Evolutionary conservation across 441 rosid species (phyloP).

Genomic region (Melastoma candidum): DNA sequence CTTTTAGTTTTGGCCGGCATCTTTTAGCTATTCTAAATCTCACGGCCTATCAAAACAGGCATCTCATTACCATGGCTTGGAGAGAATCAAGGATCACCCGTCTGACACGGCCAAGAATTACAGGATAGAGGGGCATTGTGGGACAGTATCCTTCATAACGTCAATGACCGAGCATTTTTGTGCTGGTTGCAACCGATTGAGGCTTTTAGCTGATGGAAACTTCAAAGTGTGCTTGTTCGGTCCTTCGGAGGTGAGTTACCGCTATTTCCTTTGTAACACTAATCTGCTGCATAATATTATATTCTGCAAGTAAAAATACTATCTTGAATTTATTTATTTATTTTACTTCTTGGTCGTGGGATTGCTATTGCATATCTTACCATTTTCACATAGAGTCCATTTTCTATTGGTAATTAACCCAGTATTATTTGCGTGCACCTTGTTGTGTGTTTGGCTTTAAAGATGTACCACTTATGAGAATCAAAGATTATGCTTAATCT

Average conservation of each 20-base stretch:
- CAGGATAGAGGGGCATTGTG: conserved; percentile 65
- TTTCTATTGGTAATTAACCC: too few relatives aligned
- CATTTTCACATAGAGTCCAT: too few relatives aligned
- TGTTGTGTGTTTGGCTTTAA: too few relatives aligned
- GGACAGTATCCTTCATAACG: conserved; percentile 84
- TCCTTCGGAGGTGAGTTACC: conserved; percentile 67
- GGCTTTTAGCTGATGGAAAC: conserved; percentile 95
- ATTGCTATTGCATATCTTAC: too few relatives aligned
- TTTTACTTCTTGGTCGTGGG: too few relatives aligned
- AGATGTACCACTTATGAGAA: too few relatives aligned
- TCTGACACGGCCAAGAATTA: conserved; percentile 90
- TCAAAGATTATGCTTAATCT: too few relatives aligned
- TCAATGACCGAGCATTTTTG: conserved; percentile 97
- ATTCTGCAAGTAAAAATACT: too few relatives aligned
- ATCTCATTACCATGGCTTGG: conserved; percentile 36
- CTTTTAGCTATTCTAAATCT: conserved; percentile 9
- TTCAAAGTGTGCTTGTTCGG: conserved; percentile 96
- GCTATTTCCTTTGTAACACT: conserved; percentile 7
- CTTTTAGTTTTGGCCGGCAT: conserved; percentile 3
- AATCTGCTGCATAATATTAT: too few relatives aligned
- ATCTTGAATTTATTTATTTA: too few relatives aligned
- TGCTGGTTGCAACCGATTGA: conserved; percentile 90
- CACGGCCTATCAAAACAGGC: conserved; percentile 30
- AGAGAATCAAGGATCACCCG: conserved; percentile 67
- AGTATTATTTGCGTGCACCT: too few relatives aligned